Conservation (phyloP, 2,329 filamentous ascomycete genomes). For the Daldinia sp. region DNA sequence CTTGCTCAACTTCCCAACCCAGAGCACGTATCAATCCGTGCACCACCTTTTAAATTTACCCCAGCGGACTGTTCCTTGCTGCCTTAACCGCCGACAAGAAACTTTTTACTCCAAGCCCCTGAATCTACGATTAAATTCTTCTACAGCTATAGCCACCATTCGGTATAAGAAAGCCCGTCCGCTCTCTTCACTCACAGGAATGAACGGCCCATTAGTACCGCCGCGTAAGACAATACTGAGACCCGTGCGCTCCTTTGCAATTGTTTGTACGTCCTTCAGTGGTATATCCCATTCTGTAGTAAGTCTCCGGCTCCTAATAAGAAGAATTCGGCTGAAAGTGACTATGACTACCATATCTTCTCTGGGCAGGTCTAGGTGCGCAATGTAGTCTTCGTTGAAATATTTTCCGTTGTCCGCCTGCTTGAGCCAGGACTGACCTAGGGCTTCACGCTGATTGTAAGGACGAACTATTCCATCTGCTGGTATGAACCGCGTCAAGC, state of each 20-base stretch:
- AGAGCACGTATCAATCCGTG: neutral
- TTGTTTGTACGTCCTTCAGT: conserved; percentile 95
- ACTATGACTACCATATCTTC: conserved; percentile 93
- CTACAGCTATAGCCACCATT: conserved; percentile 74
- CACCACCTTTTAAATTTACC: neutral
- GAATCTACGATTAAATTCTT: conserved; percentile 75
- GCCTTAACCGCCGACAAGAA: neutral
- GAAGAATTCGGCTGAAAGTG: conserved; percentile 87
- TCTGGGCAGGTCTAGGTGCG: conserved; percentile 89
- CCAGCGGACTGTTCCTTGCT: neutral
- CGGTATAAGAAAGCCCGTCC: conserved; percentile 72
- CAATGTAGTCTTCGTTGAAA: conserved; percentile 98
- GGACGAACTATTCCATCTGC: conserved; percentile 93
- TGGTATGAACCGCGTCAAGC: conserved; percentile 92
- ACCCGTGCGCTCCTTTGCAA: conserved; percentile 95
- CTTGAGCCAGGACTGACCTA: conserved; percentile 99
- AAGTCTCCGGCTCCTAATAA: conserved; percentile 87
- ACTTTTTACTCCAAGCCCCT: conserved; percentile 56
- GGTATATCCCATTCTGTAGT: conserved; percentile 96
- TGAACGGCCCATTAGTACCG: conserved; percentile 92
- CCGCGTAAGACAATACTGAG: conserved; percentile 90
- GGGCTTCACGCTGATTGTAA: conserved; percentile 92
- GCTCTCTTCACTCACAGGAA: conserved; percentile 92
- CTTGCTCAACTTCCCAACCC: conserved; percentile 1
- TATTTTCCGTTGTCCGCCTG: conserved; percentile 97